phyloP scores from a whole-genome alignment of 75 land plant species.

The Isoetes taiwanensis region DNA sequence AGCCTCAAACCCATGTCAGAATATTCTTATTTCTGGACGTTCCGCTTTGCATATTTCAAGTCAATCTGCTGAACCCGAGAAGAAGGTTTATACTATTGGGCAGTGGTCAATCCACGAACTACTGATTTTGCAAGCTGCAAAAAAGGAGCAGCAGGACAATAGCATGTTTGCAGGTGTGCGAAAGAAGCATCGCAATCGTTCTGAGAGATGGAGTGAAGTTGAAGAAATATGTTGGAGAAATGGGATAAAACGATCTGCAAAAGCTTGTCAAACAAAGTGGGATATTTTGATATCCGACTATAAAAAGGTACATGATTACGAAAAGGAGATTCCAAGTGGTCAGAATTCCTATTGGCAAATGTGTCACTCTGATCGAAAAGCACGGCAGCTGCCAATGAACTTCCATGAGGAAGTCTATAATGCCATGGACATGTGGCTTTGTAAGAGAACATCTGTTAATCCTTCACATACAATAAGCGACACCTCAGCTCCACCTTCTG shows the following conservation, averaged over 20 bases:
- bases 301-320: conserved; percentile 15
- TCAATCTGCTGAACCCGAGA: no score
- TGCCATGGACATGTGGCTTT: conserved; percentile 10
- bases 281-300: conserved; percentile 12
- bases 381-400: conserved; percentile 6
- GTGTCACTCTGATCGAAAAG: conserved; percentile 10
- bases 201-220: conserved; percentile 16
- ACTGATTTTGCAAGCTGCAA: conserved; percentile 15
- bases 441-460: conserved; percentile 9
- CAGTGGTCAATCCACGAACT: conserved; percentile 15
- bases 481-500: conserved; percentile 12
- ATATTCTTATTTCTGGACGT: no score
- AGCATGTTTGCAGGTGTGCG: no score
- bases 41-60: no score
- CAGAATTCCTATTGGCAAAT: conserved; percentile 14
- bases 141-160: conserved; percentile 10
- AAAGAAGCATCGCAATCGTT: no score
- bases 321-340: conserved; percentile 8
- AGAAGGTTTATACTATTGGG: no score
- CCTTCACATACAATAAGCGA: conserved; percentile 13
- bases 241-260: conserved; percentile 11
- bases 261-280: conserved; percentile 21
- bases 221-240: conserved; percentile 19
- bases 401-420: conserved; percentile 11
- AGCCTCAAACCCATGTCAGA: no score